A percentile compares a stretch with the other conserved stretches of the same genome.
These are phyloP conservation scores for Diversispora epigaea DNA, from an alignment of 192 early-diverging fungal species.

Conservation along the genomic window DNA sequence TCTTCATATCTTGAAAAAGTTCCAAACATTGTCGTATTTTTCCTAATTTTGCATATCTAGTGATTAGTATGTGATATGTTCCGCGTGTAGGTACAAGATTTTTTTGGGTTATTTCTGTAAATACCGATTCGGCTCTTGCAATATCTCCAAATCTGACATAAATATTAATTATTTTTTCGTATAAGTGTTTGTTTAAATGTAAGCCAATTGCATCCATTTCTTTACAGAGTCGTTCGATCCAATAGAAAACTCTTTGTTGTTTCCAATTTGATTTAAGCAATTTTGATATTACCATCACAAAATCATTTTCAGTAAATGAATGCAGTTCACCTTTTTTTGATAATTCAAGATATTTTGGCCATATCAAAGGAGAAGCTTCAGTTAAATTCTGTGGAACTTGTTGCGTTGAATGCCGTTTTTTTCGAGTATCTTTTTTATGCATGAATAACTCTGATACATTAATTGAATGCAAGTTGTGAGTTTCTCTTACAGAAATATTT, in stretches of 20 bases:
- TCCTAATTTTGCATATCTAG: conserved; percentile 7
- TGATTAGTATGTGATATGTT: not conserved
- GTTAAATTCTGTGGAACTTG: not conserved
- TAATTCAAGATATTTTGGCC: not conserved
- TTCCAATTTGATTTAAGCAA: not conserved
- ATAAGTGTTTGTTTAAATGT: not conserved
- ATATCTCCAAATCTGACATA: not conserved
- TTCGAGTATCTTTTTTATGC: too few relatives aligned
- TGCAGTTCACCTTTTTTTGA: conserved; percentile 11
- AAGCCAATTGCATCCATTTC: not conserved
- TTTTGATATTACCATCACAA: not conserved
- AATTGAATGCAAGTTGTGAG: too few relatives aligned
- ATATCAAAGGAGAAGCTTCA: not conserved
- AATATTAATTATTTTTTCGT: not conserved
- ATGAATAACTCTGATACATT: too few relatives aligned
- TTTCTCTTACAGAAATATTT: too few relatives aligned
- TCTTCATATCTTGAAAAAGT: conserved; percentile 17
- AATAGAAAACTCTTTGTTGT: not conserved
- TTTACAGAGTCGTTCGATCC: not conserved
- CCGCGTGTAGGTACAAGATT: not conserved
- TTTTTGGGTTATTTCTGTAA: not conserved
- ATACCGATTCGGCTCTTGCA: not conserved
- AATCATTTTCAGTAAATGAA: not conserved
- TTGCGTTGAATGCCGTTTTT: too few relatives aligned
- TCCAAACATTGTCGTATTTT: not conserved